These are phyloP conservation scores for Strigomonas culicis DNA, from an alignment of 208 protist genomes.

Conservation along the genomic window DNA sequence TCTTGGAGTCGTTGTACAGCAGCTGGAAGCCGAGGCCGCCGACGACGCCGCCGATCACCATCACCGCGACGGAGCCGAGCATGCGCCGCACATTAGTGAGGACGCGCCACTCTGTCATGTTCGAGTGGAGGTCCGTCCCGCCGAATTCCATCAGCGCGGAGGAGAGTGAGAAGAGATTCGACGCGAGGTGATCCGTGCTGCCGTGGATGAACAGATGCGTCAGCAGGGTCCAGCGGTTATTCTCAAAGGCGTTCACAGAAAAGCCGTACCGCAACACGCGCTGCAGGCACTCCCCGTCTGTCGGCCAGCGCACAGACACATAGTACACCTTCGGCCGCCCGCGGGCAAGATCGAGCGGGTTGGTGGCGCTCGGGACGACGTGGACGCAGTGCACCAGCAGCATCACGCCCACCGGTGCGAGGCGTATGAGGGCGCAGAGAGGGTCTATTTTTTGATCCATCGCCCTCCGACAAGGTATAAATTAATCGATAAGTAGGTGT, in stretches of 20 bases:
- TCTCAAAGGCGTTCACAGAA: constrained; percentile 23
- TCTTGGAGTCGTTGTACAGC: constrained; percentile 44
- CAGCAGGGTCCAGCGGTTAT: constrained; percentile 22
- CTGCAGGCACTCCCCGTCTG: constrained; percentile 23
- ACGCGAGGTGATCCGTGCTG: constrained; percentile 38
- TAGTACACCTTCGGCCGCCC: neutral
- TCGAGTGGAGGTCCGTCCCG: constrained; percentile 9
- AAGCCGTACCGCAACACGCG: constrained; percentile 51
- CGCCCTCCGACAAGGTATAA: neutral
- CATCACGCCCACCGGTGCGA: constrained; percentile 47
- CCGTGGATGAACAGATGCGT: constrained; percentile 70
- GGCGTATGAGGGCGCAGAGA: constrained; percentile 36
- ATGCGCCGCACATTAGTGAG: constrained; percentile 14
- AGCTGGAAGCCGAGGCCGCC: constrained; percentile 63
- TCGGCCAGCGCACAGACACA: constrained; percentile 32
- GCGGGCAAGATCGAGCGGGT: no score
- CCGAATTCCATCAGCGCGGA: constrained; percentile 54
- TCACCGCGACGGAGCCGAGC: constrained; percentile 39
- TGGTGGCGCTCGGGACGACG: no score
- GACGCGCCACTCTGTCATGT: constrained; percentile 20
- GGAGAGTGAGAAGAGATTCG: constrained; percentile 40
- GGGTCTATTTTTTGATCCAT: constrained; percentile 16
- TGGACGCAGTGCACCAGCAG: constrained; percentile 41
- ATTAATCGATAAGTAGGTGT: neutral
- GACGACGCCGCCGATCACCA: constrained; percentile 35